Conservation (phyloP, 371 early-diverging fungal species). For the Syncephalastrum racemosum region DNA sequence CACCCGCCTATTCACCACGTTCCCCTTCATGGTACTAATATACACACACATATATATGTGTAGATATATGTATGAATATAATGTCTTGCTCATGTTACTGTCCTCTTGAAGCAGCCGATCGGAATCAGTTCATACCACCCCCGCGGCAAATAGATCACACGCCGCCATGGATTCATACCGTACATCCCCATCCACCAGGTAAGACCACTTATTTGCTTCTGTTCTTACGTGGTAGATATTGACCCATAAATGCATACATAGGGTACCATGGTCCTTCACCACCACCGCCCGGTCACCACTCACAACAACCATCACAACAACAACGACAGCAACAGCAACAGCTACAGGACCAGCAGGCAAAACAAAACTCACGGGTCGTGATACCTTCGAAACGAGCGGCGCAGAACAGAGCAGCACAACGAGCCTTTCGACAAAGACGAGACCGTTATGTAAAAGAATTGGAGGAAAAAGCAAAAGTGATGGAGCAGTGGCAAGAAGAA, state of each 20-base stretch:
- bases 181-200: constrained; percentile 2
- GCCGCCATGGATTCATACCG: constrained; percentile 15
- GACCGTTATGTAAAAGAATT: constrained; percentile 50
- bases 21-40: too few species aligned
- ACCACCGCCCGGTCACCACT: not conserved
- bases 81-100: too few species aligned
- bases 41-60: too few species aligned
- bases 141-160: constrained; percentile 3
- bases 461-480: constrained; percentile 42
- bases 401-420: constrained; percentile 50
- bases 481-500: constrained; percentile 50
- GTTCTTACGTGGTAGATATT: too few species aligned
- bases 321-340: constrained; percentile 8
- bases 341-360: not conserved
- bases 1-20: too few species aligned
- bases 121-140: not conserved
- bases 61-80: too few species aligned
- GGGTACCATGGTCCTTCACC: not conserved
- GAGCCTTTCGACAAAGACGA: constrained; percentile 47
- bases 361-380: constrained; percentile 15
- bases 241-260: not conserved
- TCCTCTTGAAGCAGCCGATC: too few species aligned
- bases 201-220: not conserved
- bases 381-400: constrained; percentile 33
- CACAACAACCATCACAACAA: constrained; percentile 5